Percentiles rank a stretch among this genome's conserved stretches.
Evolutionary conservation across 192 early-diverging fungal genomes (phyloP).

Genomic region (Podila clonocystis): DNA sequence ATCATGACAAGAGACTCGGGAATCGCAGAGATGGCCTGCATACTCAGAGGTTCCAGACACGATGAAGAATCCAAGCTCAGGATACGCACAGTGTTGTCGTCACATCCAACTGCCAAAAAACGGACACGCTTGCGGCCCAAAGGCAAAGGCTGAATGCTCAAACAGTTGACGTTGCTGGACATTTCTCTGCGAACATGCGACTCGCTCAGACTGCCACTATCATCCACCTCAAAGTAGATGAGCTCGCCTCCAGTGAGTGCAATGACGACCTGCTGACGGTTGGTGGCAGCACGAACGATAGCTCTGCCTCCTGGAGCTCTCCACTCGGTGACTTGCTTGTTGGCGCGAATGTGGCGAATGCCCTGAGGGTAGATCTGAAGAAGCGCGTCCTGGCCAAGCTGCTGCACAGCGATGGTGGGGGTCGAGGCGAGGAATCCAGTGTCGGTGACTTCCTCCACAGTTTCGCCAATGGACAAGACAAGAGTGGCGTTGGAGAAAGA

Average conservation of each 20-base stretch:
- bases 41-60: constrained; percentile 79
- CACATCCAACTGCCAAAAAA: constrained; percentile 93
- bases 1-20: constrained; percentile 81
- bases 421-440: constrained; percentile 87
- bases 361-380: constrained; percentile 90
- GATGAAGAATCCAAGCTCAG: constrained; percentile 82
- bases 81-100: constrained; percentile 91
- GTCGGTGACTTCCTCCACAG: constrained; percentile 91
- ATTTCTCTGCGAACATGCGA: constrained; percentile 82
- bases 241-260: constrained; percentile 85
- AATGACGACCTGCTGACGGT: constrained; percentile 84
- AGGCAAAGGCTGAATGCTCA: constrained; percentile 85
- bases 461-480: constrained; percentile 92
- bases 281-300: constrained; percentile 84
- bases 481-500: constrained; percentile 94
- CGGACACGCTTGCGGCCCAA: constrained; percentile 75
- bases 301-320: constrained; percentile 77
- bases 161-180: constrained; percentile 72
- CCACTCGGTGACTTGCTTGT: constrained; percentile 95
- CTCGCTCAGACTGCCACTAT: constrained; percentile 83
- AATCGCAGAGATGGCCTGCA: constrained; percentile 76
- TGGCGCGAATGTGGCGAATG: constrained; percentile 88
- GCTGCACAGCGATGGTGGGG: constrained; percentile 86
- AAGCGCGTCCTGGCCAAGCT: constrained; percentile 86
- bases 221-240: constrained; percentile 95